A percentile compares a stretch with the other conserved stretches of the same genome.
phyloP scores from a whole-genome alignment of 805 yeast genomes.

The Yarrowia yakushimensis region DNA sequence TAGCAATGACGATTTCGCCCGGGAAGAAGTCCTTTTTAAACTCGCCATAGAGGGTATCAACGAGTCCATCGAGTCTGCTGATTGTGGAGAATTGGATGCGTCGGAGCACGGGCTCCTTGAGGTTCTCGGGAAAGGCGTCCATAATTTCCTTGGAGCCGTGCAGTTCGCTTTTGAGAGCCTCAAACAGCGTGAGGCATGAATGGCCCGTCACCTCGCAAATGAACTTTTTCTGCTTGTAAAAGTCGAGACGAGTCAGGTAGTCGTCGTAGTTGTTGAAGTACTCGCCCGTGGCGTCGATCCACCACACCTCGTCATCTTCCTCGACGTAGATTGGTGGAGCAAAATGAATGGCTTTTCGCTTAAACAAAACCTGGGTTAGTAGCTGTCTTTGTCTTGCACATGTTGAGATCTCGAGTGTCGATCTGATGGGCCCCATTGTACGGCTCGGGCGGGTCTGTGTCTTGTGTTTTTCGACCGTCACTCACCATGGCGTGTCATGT shows the following conservation, averaged over 20 bases:
- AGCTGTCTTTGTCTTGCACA: neutral
- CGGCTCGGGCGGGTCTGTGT: neutral
- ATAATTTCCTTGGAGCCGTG: slow-evolving; percentile 55
- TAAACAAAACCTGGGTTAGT: slow-evolving; percentile 38
- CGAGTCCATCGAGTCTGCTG: slow-evolving; percentile 79
- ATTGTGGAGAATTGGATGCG: slow-evolving; percentile 76
- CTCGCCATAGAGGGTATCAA: slow-evolving; percentile 75
- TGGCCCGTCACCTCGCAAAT: slow-evolving; percentile 96
- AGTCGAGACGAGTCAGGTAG: slow-evolving; percentile 51
- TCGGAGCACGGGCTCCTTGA: slow-evolving; percentile 87
- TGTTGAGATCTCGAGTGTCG: neutral
- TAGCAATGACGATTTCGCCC: slow-evolving; percentile 64
- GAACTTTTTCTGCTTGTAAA: slow-evolving; percentile 55
- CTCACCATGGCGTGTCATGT: slow-evolving; percentile 20
- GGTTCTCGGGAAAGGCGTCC: slow-evolving; percentile 79
- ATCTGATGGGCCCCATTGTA: neutral
- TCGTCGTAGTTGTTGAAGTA: slow-evolving; percentile 79
- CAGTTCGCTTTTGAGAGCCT: slow-evolving; percentile 73
- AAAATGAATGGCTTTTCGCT: slow-evolving; percentile 36
- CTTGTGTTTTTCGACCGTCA: neutral
- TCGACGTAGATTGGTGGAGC: slow-evolving; percentile 32
- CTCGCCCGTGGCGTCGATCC: slow-evolving; percentile 79
- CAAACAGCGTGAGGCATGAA: slow-evolving; percentile 84
- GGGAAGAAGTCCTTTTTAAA: slow-evolving; percentile 86
- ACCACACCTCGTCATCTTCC: slow-evolving; percentile 63